phyloP scores from a whole-genome alignment of 495 filamentous ascomycete species.

The Lepidopterella palustris region DNA sequence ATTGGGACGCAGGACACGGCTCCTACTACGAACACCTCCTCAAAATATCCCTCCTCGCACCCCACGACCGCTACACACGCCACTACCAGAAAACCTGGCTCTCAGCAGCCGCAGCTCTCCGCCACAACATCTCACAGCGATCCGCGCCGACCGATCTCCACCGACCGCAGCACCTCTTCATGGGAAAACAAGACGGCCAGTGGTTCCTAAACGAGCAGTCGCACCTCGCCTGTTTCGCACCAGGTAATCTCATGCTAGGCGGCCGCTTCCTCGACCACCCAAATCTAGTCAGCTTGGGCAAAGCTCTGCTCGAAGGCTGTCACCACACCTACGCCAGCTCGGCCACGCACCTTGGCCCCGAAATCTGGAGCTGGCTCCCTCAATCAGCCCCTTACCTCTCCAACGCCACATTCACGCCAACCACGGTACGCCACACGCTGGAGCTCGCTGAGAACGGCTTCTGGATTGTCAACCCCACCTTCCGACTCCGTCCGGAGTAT shows the following conservation, averaged over 20 bases:
- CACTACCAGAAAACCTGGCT: conserved; percentile 24
- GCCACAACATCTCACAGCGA: conserved; percentile 21
- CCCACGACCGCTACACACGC: conserved; percentile 18
- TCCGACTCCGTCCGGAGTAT: conserved; percentile 32
- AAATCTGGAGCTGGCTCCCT: conserved; percentile 29
- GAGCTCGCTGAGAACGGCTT: conserved; percentile 23
- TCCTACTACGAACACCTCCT: conserved; percentile 33
- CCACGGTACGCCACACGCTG: conserved; percentile 1
- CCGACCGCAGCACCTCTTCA: conserved; percentile 29
- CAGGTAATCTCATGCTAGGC: conserved; percentile 30
- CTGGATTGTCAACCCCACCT: conserved; percentile 23
- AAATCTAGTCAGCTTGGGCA: conserved; percentile 24
- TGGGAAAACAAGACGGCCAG: conserved; percentile 15
- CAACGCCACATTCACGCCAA: conserved; percentile 17
- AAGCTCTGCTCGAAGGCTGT: conserved; percentile 33
- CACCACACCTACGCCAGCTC: conserved; percentile 28
- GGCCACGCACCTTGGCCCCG: conserved; percentile 28
- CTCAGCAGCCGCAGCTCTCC: conserved; percentile 24
- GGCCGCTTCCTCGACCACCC: conserved; percentile 14
- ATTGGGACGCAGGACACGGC: conserved; percentile 31
- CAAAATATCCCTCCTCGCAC: conserved; percentile 30
- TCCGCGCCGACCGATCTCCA: conserved; percentile 22
- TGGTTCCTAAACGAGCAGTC: conserved; percentile 26
- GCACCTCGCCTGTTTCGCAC: conserved; percentile 31
- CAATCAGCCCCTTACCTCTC: conserved; percentile 13